Evolutionary conservation across 345 rosid species (phyloP).

Genomic region (Xanthoceras sorbifolium): DNA sequence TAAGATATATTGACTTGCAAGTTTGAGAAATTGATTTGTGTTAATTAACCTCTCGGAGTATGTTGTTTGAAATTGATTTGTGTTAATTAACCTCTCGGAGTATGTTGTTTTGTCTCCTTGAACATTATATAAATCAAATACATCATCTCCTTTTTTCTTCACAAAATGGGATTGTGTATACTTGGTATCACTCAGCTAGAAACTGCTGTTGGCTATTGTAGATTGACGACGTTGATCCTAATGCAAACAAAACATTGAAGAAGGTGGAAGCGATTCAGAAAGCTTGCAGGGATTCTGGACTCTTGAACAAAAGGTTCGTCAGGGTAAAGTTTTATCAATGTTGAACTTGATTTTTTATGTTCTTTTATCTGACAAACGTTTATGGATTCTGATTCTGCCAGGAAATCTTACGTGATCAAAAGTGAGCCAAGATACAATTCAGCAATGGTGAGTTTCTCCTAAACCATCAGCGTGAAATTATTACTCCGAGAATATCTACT

Average conservation of each 20-base stretch:
- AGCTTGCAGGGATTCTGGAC: conserved; percentile 63
- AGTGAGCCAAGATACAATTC: conserved; percentile 29
- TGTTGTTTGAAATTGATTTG: not conserved
- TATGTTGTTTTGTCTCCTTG: not conserved
- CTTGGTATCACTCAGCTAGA: not conserved
- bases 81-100: not conserved
- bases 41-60: not conserved
- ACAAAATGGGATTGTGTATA: not conserved
- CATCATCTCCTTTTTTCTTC: not conserved
- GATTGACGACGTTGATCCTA: conserved; percentile 78
- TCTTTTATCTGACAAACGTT: conserved; percentile 11
- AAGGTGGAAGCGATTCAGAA: conserved; percentile 66
- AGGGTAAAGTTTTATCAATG: not conserved
- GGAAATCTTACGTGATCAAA: conserved; percentile 52
- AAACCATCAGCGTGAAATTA: not conserved
- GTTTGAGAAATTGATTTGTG: not conserved
- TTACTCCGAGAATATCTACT: not conserved
- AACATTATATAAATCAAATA: not conserved
- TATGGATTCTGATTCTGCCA: conserved; percentile 26
- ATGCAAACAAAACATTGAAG: conserved; percentile 57
- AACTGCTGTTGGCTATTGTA: conserved; percentile 18
- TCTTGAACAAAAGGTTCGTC: conserved; percentile 54
- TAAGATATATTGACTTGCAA: not conserved
- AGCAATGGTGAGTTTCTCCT: conserved; percentile 32
- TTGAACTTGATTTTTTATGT: not conserved